Evolutionary conservation across 371 early-diverging fungal species (phyloP).

Genomic region (Apophysomyces sp.): DNA sequence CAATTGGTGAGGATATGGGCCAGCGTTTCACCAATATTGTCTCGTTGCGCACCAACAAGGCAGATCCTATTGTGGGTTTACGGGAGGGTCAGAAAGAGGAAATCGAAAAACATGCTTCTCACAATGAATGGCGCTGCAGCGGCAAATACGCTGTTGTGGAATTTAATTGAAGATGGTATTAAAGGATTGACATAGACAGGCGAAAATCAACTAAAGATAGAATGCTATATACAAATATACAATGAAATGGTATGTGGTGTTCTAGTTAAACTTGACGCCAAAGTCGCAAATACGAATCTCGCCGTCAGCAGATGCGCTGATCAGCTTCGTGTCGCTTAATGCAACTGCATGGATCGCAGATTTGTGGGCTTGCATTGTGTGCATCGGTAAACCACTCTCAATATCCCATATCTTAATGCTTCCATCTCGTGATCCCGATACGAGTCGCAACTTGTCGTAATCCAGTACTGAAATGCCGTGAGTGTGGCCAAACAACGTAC

Average conservation of each 20-base stretch:
- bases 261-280: background rate
- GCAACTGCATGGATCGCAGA: constrained; percentile 70
- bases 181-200: background rate
- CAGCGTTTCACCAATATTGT: constrained; percentile 62
- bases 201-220: background rate
- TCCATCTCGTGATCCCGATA: constrained; percentile 78
- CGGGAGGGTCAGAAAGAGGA: constrained; percentile 56
- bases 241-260: background rate
- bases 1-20: constrained; percentile 73
- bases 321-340: constrained; percentile 81
- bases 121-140: constrained; percentile 58
- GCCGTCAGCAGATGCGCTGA: constrained; percentile 82
- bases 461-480: constrained; percentile 86
- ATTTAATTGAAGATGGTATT: constrained; percentile 16
- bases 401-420: constrained; percentile 49
- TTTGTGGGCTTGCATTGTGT: constrained; percentile 59
- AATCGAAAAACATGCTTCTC: constrained; percentile 43
- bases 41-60: constrained; percentile 85
- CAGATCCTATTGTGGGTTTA: constrained; percentile 86
- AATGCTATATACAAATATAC: background rate
- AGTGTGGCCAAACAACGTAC: constrained; percentile 81
- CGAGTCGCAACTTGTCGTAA: constrained; percentile 58
- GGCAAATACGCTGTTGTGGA: constrained; percentile 85
- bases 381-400: constrained; percentile 73
- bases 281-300: constrained; percentile 45